These are phyloP conservation scores for Paecilomyces variotii DNA, from an alignment of 2,329 filamentous ascomycete genomes.

Conservation along the genomic window DNA sequence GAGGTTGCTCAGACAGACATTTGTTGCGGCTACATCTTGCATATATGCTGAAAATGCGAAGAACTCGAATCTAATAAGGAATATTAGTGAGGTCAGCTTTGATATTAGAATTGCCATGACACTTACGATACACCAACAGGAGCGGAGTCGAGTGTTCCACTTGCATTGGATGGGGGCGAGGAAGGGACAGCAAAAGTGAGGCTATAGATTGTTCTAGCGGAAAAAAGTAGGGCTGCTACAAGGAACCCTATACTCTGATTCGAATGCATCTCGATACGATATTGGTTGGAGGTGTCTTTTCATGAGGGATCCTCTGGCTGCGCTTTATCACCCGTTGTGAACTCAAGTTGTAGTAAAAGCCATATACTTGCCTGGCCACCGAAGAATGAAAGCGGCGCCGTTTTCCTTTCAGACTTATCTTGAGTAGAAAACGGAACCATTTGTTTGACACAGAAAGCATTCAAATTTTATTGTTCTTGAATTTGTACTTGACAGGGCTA, in stretches of 20 bases:
- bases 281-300: too few relatives aligned
- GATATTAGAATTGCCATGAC: too few relatives aligned
- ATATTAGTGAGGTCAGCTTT: background rate
- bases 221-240: background rate
- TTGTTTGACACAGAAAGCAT: background rate
- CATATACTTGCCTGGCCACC: background rate
- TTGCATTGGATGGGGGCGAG: constrained; percentile 23
- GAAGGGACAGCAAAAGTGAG: constrained; percentile 25
- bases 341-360: background rate
- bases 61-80: constrained; percentile 42
- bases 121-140: constrained; percentile 42
- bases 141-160: constrained; percentile 28
- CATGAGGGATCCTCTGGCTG: too few relatives aligned
- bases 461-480: background rate
- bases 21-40: constrained; percentile 43
- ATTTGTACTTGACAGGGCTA: background rate
- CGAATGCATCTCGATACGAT: background rate
- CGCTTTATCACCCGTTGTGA: too few relatives aligned
- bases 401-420: background rate
- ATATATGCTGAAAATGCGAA: constrained; percentile 51
- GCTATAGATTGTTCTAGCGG: background rate
- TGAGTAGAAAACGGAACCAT: background rate
- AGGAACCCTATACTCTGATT: background rate
- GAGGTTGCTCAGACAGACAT: constrained; percentile 46
- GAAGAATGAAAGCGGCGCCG: background rate